Base-by-base conservation (phyloP, 805 yeast genomes). In the Vanderwaltozyma tropicalis region DNA sequence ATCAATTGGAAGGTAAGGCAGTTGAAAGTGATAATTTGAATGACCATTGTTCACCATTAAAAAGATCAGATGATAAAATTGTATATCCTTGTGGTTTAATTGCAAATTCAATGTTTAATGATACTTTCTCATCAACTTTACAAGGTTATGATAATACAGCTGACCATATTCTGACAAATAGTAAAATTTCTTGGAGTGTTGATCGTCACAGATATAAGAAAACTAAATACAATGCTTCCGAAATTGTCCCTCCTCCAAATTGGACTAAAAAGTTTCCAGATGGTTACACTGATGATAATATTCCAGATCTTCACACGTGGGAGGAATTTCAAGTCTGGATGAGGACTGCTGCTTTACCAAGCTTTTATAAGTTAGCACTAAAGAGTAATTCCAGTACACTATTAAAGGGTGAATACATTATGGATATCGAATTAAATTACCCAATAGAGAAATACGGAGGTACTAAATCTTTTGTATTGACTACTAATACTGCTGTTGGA, bases 341-440 rank as follows among this genome's bases (percentile, higher is more conserved):
- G 89, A 71, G 85, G 43, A 87, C 96, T 1, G 95, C 97, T 0
- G 96, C 94, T 0, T 67, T 89, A 44, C 94, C 97, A 20, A 75
- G 80, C 11, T 89, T 92, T 54, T 77, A 81, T 68, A 89, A 92
- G 56, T 62, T 87, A 27, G 88, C 87, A 30, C 71, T 80, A 32
- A 76, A 81, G 48, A 88, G 85, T 61, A 80, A 76, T 41, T 66
- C 74, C 2, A 64, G 64, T 1, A 52, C 71, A 2, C 59, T 89
- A 42, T 44, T 56, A 1, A 63, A 72, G 10, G 97, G 97, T 3
- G 72, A 74, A 10, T 92, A 89, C 58, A 67, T 70, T 41, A 62
- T 87, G 31, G 69, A 69, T 35, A 71, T 89, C 42, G 85, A 67
- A 9, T 60, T 81, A 61, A 80, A 87, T 61, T 92, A 83, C 62